A percentile compares a stretch with the other conserved stretches of the same genome.
Evolutionary conservation across 2,329 filamentous ascomycete species (phyloP).

Genomic region (Pseudogymnoascus verrucosus): DNA sequence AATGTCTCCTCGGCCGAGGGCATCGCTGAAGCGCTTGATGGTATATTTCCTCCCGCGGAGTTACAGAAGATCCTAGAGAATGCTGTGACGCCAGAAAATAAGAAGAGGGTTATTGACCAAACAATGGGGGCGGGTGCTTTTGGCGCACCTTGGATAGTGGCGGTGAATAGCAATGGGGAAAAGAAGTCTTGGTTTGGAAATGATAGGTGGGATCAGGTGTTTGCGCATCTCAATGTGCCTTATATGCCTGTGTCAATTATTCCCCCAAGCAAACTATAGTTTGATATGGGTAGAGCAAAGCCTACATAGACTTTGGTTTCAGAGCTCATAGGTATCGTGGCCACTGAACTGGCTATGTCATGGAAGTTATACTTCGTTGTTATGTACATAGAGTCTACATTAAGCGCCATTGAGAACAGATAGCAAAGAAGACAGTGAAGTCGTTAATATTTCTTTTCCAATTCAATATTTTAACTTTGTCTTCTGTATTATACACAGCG

Average conservation of each 20-base stretch:
- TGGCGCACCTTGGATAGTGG: slow-evolving; percentile 19
- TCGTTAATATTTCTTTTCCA: too few relatives aligned
- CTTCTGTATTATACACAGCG: neutral
- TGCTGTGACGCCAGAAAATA: slow-evolving; percentile 16
- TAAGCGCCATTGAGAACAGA: neutral
- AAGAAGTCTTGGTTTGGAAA: slow-evolving; percentile 19
- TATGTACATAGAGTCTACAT: neutral
- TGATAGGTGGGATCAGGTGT: slow-evolving; percentile 20
- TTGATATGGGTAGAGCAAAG: neutral
- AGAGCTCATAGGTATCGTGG: neutral
- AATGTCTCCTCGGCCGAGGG: slow-evolving; percentile 15
- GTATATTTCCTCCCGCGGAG: slow-evolving; percentile 13
- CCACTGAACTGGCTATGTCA: neutral
- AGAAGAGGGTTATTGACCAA: slow-evolving; percentile 15
- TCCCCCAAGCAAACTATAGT: neutral
- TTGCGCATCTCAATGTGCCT: slow-evolving; percentile 16
- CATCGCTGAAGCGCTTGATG: slow-evolving; percentile 12
- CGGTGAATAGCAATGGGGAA: slow-evolving; percentile 12
- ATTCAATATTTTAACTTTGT: neutral
- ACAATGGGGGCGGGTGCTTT: slow-evolving; percentile 16
- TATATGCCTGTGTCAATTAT: slow-evolving; percentile 15
- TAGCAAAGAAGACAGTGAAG: neutral
- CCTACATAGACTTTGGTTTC: neutral
- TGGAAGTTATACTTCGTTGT: neutral
- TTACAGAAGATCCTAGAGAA: slow-evolving; percentile 15